Evolutionary conservation across 179 eudicot genomes (phyloP).

Genomic region (Monotropa hypopitys): DNA sequence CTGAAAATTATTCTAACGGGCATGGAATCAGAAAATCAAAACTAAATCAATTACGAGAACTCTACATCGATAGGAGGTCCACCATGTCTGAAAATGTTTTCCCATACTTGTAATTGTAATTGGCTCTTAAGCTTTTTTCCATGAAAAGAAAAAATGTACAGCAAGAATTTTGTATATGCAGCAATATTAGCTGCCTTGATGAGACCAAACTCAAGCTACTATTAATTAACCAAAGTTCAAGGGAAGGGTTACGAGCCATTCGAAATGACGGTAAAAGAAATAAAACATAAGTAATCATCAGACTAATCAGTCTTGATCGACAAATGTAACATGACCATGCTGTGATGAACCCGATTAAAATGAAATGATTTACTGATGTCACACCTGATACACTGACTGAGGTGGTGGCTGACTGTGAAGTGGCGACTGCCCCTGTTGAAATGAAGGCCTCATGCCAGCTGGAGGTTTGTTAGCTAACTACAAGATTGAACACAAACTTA

Average conservation of each 20-base stretch:
- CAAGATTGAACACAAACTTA: no score
- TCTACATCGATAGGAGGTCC: not conserved
- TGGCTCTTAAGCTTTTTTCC: not conserved
- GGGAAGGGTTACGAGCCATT: not conserved
- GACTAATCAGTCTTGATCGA: not conserved
- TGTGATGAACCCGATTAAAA: not conserved
- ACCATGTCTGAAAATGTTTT: not conserved
- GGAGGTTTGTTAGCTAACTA: conserved; percentile 46
- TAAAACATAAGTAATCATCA: not conserved
- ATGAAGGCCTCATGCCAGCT: conserved; percentile 13
- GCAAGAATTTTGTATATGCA: not conserved
- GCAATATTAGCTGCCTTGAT: not conserved
- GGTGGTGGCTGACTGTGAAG: conserved; percentile 7
- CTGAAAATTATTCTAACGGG: not conserved
- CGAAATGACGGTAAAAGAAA: not conserved
- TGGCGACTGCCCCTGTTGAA: conserved; percentile 9
- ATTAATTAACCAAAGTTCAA: not conserved
- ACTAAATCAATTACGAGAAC: not conserved
- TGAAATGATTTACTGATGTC: not conserved
- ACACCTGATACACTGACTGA: conserved; percentile 57
- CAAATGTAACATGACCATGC: not conserved
- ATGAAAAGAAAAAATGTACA: not conserved
- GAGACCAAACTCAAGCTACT: not conserved
- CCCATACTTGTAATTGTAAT: not conserved
- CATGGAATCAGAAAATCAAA: not conserved